Percentiles rank a stretch among this genome's conserved stretches.
phyloP scores from a whole-genome alignment of 441 rosid species.

The Gossypium davidsonii region DNA sequence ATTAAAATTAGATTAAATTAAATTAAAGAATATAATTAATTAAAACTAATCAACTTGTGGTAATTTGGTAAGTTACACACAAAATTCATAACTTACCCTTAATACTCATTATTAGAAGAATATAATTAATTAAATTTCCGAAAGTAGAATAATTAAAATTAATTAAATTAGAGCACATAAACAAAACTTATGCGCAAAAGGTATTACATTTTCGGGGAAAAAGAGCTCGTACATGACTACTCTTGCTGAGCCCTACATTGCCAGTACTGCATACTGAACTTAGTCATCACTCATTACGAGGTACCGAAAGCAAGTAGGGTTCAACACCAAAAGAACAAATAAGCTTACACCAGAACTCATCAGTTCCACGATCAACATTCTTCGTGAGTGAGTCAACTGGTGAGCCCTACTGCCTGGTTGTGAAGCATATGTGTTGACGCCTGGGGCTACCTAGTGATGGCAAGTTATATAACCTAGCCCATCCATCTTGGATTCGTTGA shows the following conservation, averaged over 20 bases:
- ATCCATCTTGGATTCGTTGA: not conserved
- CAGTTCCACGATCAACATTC: not conserved
- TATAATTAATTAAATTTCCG: no score
- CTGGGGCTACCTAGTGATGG: not conserved
- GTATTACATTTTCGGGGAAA: no score
- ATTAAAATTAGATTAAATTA: no score
- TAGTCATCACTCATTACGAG: not conserved
- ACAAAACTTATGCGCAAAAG: no score
- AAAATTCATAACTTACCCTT: no score
- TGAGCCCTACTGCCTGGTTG: constrained; percentile 12
- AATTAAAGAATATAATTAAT: no score
- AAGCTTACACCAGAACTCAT: not conserved
- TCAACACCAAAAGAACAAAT: not conserved
- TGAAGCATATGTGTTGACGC: not conserved
- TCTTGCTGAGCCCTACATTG: not conserved
- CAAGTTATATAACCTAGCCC: not conserved
- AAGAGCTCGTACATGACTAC: not conserved
- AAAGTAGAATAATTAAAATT: no score
- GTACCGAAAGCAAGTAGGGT: not conserved
- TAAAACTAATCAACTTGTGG: no score
- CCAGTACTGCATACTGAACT: not conserved
- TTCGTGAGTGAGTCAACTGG: not conserved
- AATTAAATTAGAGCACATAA: no score
- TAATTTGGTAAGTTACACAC: no score
- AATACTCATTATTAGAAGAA: no score